Base-by-base conservation (phyloP, 352 stramenopile genomes). In the Phytophthora megakarya region DNA sequence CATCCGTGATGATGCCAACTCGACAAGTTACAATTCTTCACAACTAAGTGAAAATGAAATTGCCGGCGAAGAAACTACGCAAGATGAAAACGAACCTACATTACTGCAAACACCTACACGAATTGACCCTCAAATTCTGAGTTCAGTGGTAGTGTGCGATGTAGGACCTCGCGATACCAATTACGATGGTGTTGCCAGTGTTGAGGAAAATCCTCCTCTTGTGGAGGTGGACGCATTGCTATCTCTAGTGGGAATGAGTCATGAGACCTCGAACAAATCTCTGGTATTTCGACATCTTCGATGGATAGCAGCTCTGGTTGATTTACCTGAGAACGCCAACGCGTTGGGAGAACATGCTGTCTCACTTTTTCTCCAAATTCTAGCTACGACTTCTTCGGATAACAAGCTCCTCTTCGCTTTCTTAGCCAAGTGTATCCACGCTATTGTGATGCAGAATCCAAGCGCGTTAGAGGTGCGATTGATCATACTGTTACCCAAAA, bases 261-360 rank as follows among this genome's bases (percentile, higher is more conserved):
- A 56, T 16, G 28, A 46, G 26, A 44, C 32, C 5, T 50, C 45
- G 0, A 60, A 65, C 23, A 65, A 69, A 0, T 21, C 18, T 0
- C 42, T 82, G 1, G 19, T 76, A 2, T 89, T 89, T 61, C 72
- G 83, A 19, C 35, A 81, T 9, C 35, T 86, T 47, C 79, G 81
- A 30, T 92, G 79, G 79, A 57, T 92, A 4, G 65, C 71, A 37
- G 33, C 72, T 13, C 50, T 86, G 0, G 70, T 90, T 13, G 66
- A 81, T 28, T 38, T 72, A 4, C 65, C 72, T 13, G 44, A 33
- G 18, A 89, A 88, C 38, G 79, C 79, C 0, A 56, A 45, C 3
- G 69, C 59, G 4, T 60, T 92, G 10, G 79, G 78, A 7, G 77
- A 88, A 40, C 48, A 54, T 28, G 58, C 42, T 11, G 50, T 77